A percentile compares a stretch with the other conserved stretches of the same genome.
These are phyloP conservation scores for Alternaria incomplexa DNA, from an alignment of 2,329 filamentous ascomycete genomes.

Conservation along the genomic window DNA sequence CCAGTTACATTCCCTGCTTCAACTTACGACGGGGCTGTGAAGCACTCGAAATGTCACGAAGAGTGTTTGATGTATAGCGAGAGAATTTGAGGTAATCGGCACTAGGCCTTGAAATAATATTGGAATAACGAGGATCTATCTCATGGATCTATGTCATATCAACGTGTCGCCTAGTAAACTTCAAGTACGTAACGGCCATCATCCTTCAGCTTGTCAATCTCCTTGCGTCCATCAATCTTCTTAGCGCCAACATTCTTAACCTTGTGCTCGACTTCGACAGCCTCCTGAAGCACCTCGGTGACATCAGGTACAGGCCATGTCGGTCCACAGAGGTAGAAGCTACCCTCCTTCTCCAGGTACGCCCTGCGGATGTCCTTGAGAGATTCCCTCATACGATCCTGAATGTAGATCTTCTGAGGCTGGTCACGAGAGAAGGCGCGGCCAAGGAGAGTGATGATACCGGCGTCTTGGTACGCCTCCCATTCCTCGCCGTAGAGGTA, in stretches of 20 bases:
- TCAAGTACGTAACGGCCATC: slow-evolving; percentile 92
- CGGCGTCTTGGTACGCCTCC: slow-evolving; percentile 96
- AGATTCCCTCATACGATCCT: slow-evolving; percentile 94
- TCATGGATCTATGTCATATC: neutral
- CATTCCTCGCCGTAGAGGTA: slow-evolving; percentile 99
- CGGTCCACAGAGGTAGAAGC: slow-evolving; percentile 96
- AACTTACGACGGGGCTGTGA: neutral
- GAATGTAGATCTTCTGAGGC: slow-evolving; percentile 98
- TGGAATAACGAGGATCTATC: neutral
- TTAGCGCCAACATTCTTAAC: slow-evolving; percentile 58
- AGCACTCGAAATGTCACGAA: neutral
- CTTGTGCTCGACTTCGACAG: slow-evolving; percentile 78
- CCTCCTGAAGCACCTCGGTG: slow-evolving; percentile 91
- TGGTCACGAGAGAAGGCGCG: slow-evolving; percentile 96
- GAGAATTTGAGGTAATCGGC: neutral
- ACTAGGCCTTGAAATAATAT: neutral
- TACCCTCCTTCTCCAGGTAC: slow-evolving; percentile 85
- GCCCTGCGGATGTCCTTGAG: slow-evolving; percentile 81
- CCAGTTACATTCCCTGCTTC: neutral
- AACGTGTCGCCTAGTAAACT: slow-evolving; percentile 73
- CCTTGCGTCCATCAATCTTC: slow-evolving; percentile 85
- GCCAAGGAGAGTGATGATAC: slow-evolving; percentile 92
- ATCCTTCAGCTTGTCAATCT: slow-evolving; percentile 98
- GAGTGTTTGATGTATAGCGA: neutral
- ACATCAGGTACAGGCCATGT: slow-evolving; percentile 99